Evolutionary conservation across 1,139 yeast genomes (phyloP).

Genomic region (Chernovozyma aurita): DNA sequence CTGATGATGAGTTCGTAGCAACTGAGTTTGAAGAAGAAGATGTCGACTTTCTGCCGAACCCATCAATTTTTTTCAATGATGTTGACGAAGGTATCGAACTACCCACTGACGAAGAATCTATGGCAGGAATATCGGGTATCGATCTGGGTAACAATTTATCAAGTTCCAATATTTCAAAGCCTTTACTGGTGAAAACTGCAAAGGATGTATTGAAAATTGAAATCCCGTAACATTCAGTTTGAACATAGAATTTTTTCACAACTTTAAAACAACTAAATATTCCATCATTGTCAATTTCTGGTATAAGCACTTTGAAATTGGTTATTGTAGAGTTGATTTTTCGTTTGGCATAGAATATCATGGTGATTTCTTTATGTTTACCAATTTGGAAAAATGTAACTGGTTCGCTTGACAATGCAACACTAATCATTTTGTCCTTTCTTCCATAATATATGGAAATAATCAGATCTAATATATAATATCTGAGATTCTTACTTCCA

Average conservation of each 20-base stretch:
- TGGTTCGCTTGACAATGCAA: constrained; percentile 34
- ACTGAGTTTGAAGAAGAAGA: not conserved
- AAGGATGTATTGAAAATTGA: constrained; percentile 58
- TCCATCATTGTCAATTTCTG: constrained; percentile 47
- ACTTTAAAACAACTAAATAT: constrained; percentile 49
- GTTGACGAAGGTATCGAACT: not conserved
- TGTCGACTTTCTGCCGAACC: constrained; percentile 23
- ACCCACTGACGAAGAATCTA: constrained; percentile 12
- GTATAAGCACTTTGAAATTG: constrained; percentile 48
- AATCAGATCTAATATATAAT: constrained; percentile 53
- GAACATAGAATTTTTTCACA: constrained; percentile 44
- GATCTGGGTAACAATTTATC: constrained; percentile 55
- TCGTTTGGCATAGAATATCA: constrained; percentile 53
- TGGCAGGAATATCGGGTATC: constrained; percentile 42
- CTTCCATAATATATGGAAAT: constrained; percentile 34
- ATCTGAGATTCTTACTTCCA: constrained; percentile 54
- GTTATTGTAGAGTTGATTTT: constrained; percentile 43
- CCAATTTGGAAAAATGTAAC: constrained; percentile 58
- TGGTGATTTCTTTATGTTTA: constrained; percentile 52
- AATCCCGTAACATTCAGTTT: constrained; percentile 52
- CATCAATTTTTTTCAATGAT: constrained; percentile 24
- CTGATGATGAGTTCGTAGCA: not conserved
- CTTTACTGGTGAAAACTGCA: constrained; percentile 64
- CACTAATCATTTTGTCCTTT: constrained; percentile 25
- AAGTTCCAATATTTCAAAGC: constrained; percentile 63